Conservation (phyloP, 1,284 basidiomycete genomes). For the Cryptococcus depauperatus region DNA sequence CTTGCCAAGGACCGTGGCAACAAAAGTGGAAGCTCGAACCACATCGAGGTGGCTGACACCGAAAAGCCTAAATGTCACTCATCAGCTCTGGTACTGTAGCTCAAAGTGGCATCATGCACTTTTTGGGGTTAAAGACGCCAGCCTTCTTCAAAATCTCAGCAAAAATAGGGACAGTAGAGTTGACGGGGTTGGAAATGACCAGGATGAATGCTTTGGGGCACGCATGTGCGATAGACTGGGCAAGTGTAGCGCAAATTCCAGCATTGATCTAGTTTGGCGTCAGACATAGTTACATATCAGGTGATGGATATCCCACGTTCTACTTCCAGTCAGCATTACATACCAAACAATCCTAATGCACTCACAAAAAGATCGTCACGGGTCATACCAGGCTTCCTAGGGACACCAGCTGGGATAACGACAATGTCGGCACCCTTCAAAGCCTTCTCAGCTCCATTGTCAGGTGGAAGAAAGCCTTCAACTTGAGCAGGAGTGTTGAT, state of each 20-base stretch:
- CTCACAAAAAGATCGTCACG: constrained; percentile 98
- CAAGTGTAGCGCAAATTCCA: constrained; percentile 82
- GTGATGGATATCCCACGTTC: constrained; percentile 19
- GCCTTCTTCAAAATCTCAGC: constrained; percentile 87
- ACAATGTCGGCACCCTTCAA: constrained; percentile 56
- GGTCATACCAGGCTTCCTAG: constrained; percentile 68
- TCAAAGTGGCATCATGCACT: constrained; percentile 38
- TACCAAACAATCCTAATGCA: constrained; percentile 12
- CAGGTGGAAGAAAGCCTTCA: constrained; percentile 45
- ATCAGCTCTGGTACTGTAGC: no score
- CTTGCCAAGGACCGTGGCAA: constrained; percentile 63
- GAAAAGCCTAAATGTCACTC: constrained; percentile 45
- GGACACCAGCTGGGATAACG: constrained; percentile 96
- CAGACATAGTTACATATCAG: not conserved
- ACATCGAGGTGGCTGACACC: constrained; percentile 97
- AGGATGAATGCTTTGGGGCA: constrained; percentile 84
- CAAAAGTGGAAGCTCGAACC: constrained; percentile 89
- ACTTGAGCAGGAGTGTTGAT: constrained; percentile 84
- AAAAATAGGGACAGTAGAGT: constrained; percentile 91
- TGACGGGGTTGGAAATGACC: constrained; percentile 86
- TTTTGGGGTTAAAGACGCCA: constrained; percentile 82
- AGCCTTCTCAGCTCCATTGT: constrained; percentile 43
- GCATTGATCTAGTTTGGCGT: constrained; percentile 40
- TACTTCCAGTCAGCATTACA: constrained; percentile 3
- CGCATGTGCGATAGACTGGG: constrained; percentile 75